Evolutionary conservation across 139 green algal species (phyloP), one percentile per base, ranked within the genome.

Genomic region (Zygnema circumcarinatum): DNA sequence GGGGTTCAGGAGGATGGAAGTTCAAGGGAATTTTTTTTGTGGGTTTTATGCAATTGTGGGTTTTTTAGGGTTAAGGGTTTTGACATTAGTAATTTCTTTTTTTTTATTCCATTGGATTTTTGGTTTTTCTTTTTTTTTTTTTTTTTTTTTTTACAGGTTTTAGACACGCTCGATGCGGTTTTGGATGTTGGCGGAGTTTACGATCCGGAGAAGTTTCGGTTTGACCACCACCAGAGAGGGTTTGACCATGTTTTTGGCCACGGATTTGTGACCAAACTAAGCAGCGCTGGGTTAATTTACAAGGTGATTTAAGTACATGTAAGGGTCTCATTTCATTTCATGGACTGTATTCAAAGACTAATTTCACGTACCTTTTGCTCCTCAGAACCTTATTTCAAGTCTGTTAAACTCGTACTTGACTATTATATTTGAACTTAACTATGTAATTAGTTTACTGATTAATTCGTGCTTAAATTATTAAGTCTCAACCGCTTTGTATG

Each of bases 121-220:
- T n/a, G n/a, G n/a, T n/a, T n/a, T n/a, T n/a, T n/a, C n/a, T n/a
- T n/a, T n/a, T n/a, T n/a, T n/a, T n/a, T n/a, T n/a, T n/a, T n/a
- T n/a, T n/a, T n/a, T n/a, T n/a, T n/a, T n/a, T n/a, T n/a, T n/a
- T 25, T 25, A 68, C 81, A 94, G 35, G 88, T 98, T 1, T 88
- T 98, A 0, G 92, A 94, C 33, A 90, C 95, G 0, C 76, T 94
- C 29, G 95, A 98, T 72, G 87, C 97, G 0, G 90, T 99, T 1
- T 95, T 99, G 31, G 97, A 99, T 68, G 95, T 98, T 40, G 95
- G 96, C 22, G 96, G 94, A 2, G 92, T 92, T 35, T 99, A 98
- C 84, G 94, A 96, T 31, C 86, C 89, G 81, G 89, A 89, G 0
- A 89, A 79, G 0, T 32, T 92, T 25, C 92, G 95, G 31, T 98